Evolutionary conservation across 2,329 filamentous ascomycete genomes (phyloP).

Genomic region (Xenoacremonium recifei): DNA sequence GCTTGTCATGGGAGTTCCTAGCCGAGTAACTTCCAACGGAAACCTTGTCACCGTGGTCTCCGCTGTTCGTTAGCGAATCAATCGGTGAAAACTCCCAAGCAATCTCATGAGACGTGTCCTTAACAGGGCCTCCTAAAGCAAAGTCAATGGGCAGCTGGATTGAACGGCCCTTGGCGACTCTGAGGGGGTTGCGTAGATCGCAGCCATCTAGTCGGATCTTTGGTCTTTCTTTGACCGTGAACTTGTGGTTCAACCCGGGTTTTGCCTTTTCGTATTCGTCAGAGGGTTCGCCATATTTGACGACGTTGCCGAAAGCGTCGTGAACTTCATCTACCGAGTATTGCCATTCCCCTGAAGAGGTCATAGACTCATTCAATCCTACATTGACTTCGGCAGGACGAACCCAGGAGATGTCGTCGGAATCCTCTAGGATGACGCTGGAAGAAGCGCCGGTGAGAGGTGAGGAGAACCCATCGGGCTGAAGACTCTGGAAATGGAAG

Average conservation of each 20-base stretch:
- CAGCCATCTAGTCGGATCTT: conserved; percentile 70
- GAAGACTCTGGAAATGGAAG: conserved; percentile 89
- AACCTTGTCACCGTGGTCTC: conserved; percentile 64
- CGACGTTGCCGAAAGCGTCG: conserved; percentile 84
- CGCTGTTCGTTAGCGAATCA: conserved; percentile 64
- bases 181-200: conserved; percentile 75
- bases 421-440: conserved; percentile 58
- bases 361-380: conserved; percentile 86
- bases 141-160: conserved; percentile 71
- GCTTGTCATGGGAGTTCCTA: conserved; percentile 60
- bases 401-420: conserved; percentile 78
- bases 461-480: conserved; percentile 81
- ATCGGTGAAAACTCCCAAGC: conserved; percentile 81
- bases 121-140: conserved; percentile 55
- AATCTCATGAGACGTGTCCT: conserved; percentile 68
- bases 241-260: conserved; percentile 68
- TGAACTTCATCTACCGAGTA: conserved; percentile 91
- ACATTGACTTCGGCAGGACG: conserved; percentile 72
- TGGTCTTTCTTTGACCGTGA: conserved; percentile 85
- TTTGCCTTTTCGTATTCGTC: conserved; percentile 70
- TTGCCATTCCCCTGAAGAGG: conserved; percentile 74
- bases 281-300: conserved; percentile 65
- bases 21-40: conserved; percentile 58
- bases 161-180: conserved; percentile 73
- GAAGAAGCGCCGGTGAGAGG: conserved; percentile 66